Evolutionary conservation across 768 basidiomycete genomes (phyloP).

Genomic region (Butyriboletus loyo): DNA sequence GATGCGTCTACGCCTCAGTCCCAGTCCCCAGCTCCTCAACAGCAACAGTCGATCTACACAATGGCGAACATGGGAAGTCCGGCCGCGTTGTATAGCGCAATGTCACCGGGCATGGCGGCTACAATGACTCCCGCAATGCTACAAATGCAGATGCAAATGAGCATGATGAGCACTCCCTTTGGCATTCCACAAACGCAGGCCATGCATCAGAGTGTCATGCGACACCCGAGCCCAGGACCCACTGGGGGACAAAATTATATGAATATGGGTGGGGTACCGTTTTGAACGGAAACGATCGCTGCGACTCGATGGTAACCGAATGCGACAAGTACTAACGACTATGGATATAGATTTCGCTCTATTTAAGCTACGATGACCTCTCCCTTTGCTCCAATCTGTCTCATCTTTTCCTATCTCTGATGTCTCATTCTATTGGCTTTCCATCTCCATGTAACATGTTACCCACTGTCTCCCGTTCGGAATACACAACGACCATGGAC

Average conservation of each 20-base stretch:
- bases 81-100: conserved; percentile 37
- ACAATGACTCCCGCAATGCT: conserved; percentile 33
- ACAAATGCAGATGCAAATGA: conserved; percentile 51
- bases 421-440: conserved; percentile 14
- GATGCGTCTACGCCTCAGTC: conserved; percentile 32
- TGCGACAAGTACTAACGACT: conserved; percentile 12
- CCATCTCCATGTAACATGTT: conserved; percentile 26
- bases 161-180: conserved; percentile 47
- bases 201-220: conserved; percentile 86
- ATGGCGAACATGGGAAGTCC: conserved; percentile 43
- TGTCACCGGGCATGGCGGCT: conserved; percentile 30
- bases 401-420: conserved; percentile 16
- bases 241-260: conserved; percentile 44
- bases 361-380: conserved; percentile 7
- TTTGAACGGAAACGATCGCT: conserved; percentile 21
- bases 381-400: conserved; percentile 17
- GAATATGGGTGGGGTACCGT: conserved; percentile 37
- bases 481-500: conserved; percentile 33
- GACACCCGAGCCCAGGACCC: conserved; percentile 70
- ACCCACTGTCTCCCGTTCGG: conserved; percentile 29
- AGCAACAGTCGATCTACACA: conserved; percentile 49
- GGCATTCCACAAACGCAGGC: conserved; percentile 59
- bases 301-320: neutral
- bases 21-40: conserved; percentile 40
- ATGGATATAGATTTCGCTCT: conserved; percentile 28